Evolutionary conservation across 257 asterid species (phyloP), one percentile per base, ranked within the genome.

Genomic region (Leptodermis oblonga): DNA sequence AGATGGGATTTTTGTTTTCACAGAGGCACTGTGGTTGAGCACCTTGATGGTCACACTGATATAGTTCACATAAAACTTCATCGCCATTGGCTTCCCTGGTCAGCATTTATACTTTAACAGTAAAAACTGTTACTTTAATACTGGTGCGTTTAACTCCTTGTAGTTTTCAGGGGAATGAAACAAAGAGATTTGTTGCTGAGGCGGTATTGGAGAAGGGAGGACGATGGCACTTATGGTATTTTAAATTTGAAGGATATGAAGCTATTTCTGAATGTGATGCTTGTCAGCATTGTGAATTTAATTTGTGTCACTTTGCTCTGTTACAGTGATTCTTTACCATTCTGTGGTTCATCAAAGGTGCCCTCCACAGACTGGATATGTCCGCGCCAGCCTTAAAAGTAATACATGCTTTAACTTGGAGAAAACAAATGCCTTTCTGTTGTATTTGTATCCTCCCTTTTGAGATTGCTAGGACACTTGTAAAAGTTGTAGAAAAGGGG

Each of bases 201-300:
- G 3, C 88, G 99, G 31, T 90, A 88, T 79, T 93, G 99, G 99
- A 93, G 99, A 80, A 86, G 92, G 81, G 99, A 93, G 84, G 96
- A 88, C 23, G 97, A 93, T 54, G 97, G 97, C 77, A 86, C 95
- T 67, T 93, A 90, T 37, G 99, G 99, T 93, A 85, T 60, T 39
- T 25, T 46, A n/a, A 53, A 45, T 53, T 53, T 36, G 48, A 23
- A 11, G 49, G 33, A 5, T 12, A 33, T 22, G 42, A 56, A 67
- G n/a, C 28, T 41, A 64, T 51, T 0, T 45, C 14, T 31, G 62
- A 53, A 62, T 15, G 17, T 39, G 26, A 34, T 79, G 5, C n/a
- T 49, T 22, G 39, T 74, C 48, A 58, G 22, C 33, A 48, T 36
- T 8, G 5, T 25, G 42, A 10, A 65, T 49, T n/a, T 41, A 18